phyloP scores from a whole-genome alignment of 441 rosid species.

The Theobroma grandiflorum region DNA sequence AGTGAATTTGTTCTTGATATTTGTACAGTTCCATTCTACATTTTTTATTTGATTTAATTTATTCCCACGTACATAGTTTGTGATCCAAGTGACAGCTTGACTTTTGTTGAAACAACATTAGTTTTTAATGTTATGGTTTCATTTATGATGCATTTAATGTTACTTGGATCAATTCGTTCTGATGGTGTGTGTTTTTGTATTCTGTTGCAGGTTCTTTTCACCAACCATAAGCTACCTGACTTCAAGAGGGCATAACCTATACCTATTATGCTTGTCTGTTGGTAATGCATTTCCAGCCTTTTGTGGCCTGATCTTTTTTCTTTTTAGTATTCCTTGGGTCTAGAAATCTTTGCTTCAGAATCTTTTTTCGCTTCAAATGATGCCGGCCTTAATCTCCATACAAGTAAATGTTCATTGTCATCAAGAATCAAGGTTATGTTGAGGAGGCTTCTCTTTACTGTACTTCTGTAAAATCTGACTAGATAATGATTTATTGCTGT shows the following conservation, averaged over 20 bases:
- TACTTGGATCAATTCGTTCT: slow-evolving; percentile 9
- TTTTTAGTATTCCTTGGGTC: neutral
- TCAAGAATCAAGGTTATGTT: neutral
- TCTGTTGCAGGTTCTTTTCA: slow-evolving; percentile 79
- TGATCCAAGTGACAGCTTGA: neutral
- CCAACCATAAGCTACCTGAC: slow-evolving; percentile 79
- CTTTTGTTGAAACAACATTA: neutral
- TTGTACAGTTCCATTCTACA: neutral
- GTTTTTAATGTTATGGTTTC: neutral
- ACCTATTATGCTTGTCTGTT: slow-evolving; percentile 70
- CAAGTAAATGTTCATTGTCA: neutral
- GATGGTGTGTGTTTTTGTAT: neutral
- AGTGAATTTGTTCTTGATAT: neutral
- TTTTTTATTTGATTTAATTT: neutral
- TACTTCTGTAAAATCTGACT: neutral
- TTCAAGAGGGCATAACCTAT: slow-evolving; percentile 67
- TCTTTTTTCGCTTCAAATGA: neutral
- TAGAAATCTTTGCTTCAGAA: slow-evolving; percentile 2
- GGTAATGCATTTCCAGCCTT: slow-evolving; percentile 52
- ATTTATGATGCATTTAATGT: neutral
- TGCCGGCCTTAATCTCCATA: slow-evolving; percentile 3
- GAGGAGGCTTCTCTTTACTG: neutral
- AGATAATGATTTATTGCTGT: neutral
- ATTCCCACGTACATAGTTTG: neutral
- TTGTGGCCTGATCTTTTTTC: neutral